A percentile compares a stretch with the other conserved stretches of the same genome.
Evolutionary conservation across 2,329 filamentous ascomycete genomes (phyloP).

Genomic region (Colletotrichum sp.): DNA sequence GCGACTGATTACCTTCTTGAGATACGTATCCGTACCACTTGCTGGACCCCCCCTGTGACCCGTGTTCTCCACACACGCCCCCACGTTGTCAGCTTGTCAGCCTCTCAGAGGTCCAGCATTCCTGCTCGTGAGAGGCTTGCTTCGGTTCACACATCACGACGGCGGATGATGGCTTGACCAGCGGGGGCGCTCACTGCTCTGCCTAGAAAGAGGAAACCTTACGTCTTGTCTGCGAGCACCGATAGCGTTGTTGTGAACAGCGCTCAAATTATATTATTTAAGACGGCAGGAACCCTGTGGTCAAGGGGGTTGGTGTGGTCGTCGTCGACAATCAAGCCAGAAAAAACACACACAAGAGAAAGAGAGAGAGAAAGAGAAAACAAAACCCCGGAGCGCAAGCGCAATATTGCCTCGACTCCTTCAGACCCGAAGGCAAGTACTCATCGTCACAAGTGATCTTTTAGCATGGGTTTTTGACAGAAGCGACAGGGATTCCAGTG

Average conservation of each 20-base stretch:
- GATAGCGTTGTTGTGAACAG: neutral
- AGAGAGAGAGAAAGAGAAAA: neutral
- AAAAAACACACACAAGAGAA: neutral
- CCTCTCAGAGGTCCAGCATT: constrained; percentile 1
- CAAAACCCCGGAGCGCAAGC: neutral
- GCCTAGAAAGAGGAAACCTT: neutral
- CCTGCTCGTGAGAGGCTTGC: neutral
- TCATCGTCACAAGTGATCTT: neutral
- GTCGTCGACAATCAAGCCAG: neutral
- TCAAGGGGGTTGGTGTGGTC: neutral
- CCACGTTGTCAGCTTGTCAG: neutral
- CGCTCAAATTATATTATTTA: neutral
- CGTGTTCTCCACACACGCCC: neutral
- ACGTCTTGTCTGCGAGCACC: neutral
- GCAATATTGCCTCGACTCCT: neutral
- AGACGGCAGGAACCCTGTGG: neutral
- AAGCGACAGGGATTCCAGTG: constrained; percentile 14
- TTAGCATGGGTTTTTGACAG: constrained; percentile 7
- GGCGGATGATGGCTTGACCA: neutral
- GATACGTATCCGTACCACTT: neutral
- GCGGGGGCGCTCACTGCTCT: neutral
- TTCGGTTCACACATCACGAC: neutral
- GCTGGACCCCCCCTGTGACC: neutral
- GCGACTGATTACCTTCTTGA: neutral
- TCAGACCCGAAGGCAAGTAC: neutral